Conservation (phyloP, 306 rosid species). For the Leucaena leucocephala region DNA sequence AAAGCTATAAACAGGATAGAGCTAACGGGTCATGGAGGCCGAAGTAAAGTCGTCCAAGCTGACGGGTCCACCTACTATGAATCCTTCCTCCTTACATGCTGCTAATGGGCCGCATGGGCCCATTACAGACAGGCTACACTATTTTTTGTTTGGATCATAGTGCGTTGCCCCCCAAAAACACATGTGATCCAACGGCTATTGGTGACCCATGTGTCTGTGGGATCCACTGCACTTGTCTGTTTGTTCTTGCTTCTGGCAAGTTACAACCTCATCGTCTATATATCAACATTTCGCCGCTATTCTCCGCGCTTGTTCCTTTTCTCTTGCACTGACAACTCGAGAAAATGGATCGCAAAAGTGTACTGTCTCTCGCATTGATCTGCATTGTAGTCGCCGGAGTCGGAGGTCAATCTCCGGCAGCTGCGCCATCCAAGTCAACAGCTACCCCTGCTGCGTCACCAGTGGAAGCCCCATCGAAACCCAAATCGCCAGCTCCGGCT, state of each 20-base stretch:
- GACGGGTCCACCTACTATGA: not conserved
- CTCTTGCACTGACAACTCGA: not conserved
- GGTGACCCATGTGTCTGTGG: constrained; percentile 42
- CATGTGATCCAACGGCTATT: constrained; percentile 67
- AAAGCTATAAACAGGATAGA: not conserved
- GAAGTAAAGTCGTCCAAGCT: not conserved
- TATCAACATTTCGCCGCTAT: constrained; percentile 34
- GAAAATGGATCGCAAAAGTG: constrained; percentile 56
- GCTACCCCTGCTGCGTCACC: constrained; percentile 53
- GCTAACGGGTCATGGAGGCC: constrained; percentile 10
- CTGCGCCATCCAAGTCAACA: constrained; percentile 59
- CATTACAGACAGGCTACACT: constrained; percentile 43
- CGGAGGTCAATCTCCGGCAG: constrained; percentile 80
- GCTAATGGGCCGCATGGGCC: constrained; percentile 38
- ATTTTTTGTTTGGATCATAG: constrained; percentile 32
- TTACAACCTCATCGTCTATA: constrained; percentile 16
- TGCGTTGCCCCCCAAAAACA: not conserved
- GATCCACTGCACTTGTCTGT: constrained; percentile 42
- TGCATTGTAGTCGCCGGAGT: constrained; percentile 75
- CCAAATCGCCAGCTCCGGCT: constrained; percentile 68
- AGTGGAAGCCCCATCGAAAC: constrained; percentile 52
- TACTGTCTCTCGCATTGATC: constrained; percentile 64
- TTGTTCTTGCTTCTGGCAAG: not conserved
- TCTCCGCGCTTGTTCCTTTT: not conserved
- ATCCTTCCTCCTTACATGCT: constrained; percentile 37